A percentile compares a stretch with the other conserved stretches of the same genome.
Evolutionary conservation across 352 stramenopile species (phyloP).

Genomic region (Pythium brachiatum): DNA sequence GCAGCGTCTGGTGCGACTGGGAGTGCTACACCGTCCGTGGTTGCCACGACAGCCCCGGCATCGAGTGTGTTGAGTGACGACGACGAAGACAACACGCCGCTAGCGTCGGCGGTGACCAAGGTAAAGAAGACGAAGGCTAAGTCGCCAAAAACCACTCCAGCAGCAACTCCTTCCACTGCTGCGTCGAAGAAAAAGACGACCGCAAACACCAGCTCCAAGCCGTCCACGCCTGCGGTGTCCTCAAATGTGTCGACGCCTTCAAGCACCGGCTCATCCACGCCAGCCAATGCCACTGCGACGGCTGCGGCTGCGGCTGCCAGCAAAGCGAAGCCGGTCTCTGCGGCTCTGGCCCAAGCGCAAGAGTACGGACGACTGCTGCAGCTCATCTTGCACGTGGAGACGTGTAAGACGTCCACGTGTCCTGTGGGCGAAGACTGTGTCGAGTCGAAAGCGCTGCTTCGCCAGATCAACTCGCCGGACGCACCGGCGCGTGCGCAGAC

Average conservation of each 20-base stretch:
- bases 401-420: constrained; percentile 62
- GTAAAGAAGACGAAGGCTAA: constrained; percentile 67
- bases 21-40: neutral
- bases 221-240: constrained; percentile 20
- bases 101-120: constrained; percentile 67
- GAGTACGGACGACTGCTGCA: constrained; percentile 85
- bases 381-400: constrained; percentile 84
- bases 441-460: constrained; percentile 72
- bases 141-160: constrained; percentile 47
- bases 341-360: constrained; percentile 32
- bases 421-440: constrained; percentile 69
- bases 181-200: constrained; percentile 31
- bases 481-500: constrained; percentile 76
- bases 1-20: constrained; percentile 12
- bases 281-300: constrained; percentile 10
- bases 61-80: constrained; percentile 6
- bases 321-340: constrained; percentile 27
- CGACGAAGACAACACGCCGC: constrained; percentile 63
- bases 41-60: neutral
- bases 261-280: constrained; percentile 16
- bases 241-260: constrained; percentile 17
- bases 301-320: constrained; percentile 12
- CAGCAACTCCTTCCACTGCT: constrained; percentile 8
- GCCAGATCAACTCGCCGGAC: constrained; percentile 69
- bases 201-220: constrained; percentile 13